phyloP scores from a whole-genome alignment of 2,329 filamentous ascomycete genomes.

The Alternaria sp. region DNA sequence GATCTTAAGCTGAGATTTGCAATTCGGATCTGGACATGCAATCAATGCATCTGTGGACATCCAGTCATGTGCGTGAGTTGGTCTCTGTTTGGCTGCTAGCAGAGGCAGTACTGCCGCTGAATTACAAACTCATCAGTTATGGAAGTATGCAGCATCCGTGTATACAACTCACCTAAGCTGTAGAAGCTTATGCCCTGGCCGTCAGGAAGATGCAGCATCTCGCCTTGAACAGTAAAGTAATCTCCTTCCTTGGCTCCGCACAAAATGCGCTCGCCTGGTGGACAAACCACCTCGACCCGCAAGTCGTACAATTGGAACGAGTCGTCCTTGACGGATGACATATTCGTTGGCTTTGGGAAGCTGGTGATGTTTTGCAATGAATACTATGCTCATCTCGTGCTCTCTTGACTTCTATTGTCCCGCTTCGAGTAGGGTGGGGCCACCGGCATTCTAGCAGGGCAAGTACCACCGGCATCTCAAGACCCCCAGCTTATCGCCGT shows the following conservation, averaged over 20 bases:
- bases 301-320: slow-evolving; percentile 19
- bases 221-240: slow-evolving; percentile 18
- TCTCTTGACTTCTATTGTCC: neutral
- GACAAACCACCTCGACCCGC: slow-evolving; percentile 19
- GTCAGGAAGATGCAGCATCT: slow-evolving; percentile 18
- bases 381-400: neutral
- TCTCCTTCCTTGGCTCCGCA: slow-evolving; percentile 19
- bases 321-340: slow-evolving; percentile 8
- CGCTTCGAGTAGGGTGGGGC: neutral
- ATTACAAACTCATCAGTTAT: neutral
- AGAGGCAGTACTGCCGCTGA: slow-evolving; percentile 16
- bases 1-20: slow-evolving; percentile 22
- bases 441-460: slow-evolving; percentile 3
- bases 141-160: neutral
- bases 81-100: slow-evolving; percentile 18
- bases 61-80: slow-evolving; percentile 21
- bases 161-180: slow-evolving; percentile 10
- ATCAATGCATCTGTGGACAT: slow-evolving; percentile 23
- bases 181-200: slow-evolving; percentile 20
- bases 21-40: slow-evolving; percentile 22
- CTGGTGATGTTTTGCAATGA: neutral
- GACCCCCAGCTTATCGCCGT: slow-evolving; percentile 1
- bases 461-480: slow-evolving; percentile 4
- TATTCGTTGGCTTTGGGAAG: neutral
- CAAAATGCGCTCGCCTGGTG: slow-evolving; percentile 16